These are phyloP conservation scores for Isatis tinctoria DNA, from an alignment of 345 rosid species.

Conservation along the genomic window DNA sequence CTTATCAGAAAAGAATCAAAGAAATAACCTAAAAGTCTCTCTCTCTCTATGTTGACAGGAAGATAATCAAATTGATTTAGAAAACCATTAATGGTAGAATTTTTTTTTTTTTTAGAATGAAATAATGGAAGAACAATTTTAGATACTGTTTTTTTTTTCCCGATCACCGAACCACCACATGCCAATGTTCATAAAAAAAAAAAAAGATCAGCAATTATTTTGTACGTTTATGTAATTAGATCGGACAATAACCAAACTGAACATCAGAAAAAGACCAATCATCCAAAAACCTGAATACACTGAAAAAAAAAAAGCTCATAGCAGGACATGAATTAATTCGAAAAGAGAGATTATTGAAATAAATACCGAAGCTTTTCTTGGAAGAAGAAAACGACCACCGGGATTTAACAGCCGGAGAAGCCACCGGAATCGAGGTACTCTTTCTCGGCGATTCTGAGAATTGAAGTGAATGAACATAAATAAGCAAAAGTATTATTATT, in stretches of 20 bases:
- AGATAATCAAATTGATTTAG: not conserved
- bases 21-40: not conserved
- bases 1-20: not conserved
- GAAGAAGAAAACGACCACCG: conserved; percentile 40
- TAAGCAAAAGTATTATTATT: not conserved
- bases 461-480: not conserved
- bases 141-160: no score
- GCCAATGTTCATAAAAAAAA: not conserved
- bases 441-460: conserved; percentile 29
- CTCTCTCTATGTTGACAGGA: conserved; percentile 3
- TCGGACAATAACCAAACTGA: not conserved
- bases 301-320: not conserved
- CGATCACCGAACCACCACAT: conserved; percentile 16
- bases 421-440: conserved; percentile 9
- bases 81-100: not conserved
- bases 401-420: conserved; percentile 24
- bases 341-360: not conserved
- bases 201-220: not conserved
- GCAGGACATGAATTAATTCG: not conserved
- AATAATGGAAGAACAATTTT: not conserved
- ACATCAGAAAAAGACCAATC: not conserved
- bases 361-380: conserved; percentile 35
- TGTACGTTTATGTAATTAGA: not conserved
- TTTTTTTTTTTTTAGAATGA: not conserved
- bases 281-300: not conserved